Base-by-base conservation (phyloP, 495 filamentous ascomycete genomes). In the Pseudomonodictys pantanalensis region DNA sequence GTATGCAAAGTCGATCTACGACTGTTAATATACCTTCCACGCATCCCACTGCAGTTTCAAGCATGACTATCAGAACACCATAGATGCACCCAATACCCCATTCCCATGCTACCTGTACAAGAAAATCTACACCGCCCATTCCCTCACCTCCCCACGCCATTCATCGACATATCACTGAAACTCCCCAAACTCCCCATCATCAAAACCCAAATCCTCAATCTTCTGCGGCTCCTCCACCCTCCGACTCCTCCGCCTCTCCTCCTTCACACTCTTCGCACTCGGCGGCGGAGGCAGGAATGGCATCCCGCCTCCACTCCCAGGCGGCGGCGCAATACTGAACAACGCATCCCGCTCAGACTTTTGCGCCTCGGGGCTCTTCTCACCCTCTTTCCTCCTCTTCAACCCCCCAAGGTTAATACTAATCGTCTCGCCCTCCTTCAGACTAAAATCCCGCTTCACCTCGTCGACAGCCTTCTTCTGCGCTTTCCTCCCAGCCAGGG, bases 381-480 rank as follows among this genome's bases (percentile, higher is more conserved):
- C 52, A 44, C 39, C 38, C 18, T 59, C 58, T 20, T 53, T 61
- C 22, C 60, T 63, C 39, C 63, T 48, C 25, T 70, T 71, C 49
- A 60, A 63, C 4, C 67, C 67, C 9, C 83, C 86, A 56, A 91
- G 73, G 69, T 88, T 89, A 44, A 93, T 83, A 35, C 84, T 87
- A 49, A 93, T 92, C 2, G 86, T 92, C 77, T 93, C 86, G 9
- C 89, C 89, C 56, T 90, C 87, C 73, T 92, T 92, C 44, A 93
- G 66, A 54, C 85, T 87, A 60, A 86, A 89, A 68, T 92, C 89
- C 52, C 78, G 79, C 73, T 86, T 88, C 60, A 75, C 76, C 58
- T 78, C 77, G 44, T 73, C 60, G 26, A 54, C 62, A 0, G 23
- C 58, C 46, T 60, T 58, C 39, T 51, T 52, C 56, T 33, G 5